phyloP scores from a whole-genome alignment of 2,329 filamentous ascomycete species.

The Aspergillus sp. region DNA sequence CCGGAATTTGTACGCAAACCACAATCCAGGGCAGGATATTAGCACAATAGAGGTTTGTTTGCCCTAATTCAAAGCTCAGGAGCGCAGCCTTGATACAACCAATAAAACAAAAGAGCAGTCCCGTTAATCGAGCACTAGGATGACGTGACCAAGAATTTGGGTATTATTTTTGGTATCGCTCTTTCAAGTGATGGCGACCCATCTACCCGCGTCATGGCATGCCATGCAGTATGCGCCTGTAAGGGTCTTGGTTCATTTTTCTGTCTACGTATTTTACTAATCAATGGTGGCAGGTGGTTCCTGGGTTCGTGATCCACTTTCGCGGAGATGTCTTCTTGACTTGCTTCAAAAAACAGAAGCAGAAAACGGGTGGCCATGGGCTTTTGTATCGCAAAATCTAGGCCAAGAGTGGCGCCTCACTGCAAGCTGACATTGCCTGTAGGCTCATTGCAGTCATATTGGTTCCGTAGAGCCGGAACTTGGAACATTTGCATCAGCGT shows the following conservation, averaged over 20 bases:
- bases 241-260: constrained; percentile 6
- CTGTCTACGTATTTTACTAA: background rate
- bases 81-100: background rate
- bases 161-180: constrained; percentile 34
- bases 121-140: constrained; percentile 16
- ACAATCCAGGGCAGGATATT: constrained; percentile 15
- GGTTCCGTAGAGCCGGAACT: background rate
- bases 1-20: constrained; percentile 10
- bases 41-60: constrained; percentile 24
- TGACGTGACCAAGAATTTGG: constrained; percentile 27
- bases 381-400: constrained; percentile 20
- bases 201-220: constrained; percentile 33
- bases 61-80: no score
- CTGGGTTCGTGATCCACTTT: constrained; percentile 32
- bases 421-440: background rate
- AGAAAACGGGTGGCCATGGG: constrained; percentile 25
- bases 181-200: constrained; percentile 34
- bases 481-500: background rate
- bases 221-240: constrained; percentile 35
- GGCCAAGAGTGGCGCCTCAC: constrained; percentile 18
- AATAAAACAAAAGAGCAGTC: background rate
- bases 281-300: constrained; percentile 21
- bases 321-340: constrained; percentile 22
- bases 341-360: constrained; percentile 22
- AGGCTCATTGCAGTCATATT: background rate